Conservation (phyloP, 2,329 filamentous ascomycete species). For the Xylaria hypoxylon region DNA sequence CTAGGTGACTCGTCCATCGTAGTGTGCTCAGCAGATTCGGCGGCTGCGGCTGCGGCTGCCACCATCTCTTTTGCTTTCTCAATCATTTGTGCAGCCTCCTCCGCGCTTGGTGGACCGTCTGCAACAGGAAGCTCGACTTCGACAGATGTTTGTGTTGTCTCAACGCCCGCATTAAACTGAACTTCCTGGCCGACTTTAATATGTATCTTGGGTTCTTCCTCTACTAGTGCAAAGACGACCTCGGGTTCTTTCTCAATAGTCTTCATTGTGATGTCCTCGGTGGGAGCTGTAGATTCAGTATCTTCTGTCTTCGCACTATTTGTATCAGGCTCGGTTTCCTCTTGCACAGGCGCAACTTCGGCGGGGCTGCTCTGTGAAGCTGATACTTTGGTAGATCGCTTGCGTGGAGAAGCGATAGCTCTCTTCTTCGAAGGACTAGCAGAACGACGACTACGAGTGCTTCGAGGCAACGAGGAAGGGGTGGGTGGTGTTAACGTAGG, state of each 20-base stretch:
- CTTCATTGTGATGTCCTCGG: constrained; percentile 56
- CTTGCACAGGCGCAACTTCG: constrained; percentile 50
- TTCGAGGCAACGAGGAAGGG: constrained; percentile 58
- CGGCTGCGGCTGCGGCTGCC: constrained; percentile 74
- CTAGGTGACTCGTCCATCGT: constrained; percentile 49
- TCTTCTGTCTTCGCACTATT: constrained; percentile 61
- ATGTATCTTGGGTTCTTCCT: constrained; percentile 71
- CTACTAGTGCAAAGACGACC: constrained; percentile 62
- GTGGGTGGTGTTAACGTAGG: constrained; percentile 63
- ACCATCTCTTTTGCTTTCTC: constrained; percentile 91
- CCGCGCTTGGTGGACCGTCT: constrained; percentile 74
- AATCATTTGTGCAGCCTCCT: constrained; percentile 86
- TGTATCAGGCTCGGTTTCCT: constrained; percentile 45
- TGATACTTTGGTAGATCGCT: constrained; percentile 61
- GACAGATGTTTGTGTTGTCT: constrained; percentile 78
- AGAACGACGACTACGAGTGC: constrained; percentile 65
- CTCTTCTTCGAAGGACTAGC: constrained; percentile 69
- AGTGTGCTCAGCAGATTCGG: constrained; percentile 57
- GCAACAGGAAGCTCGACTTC: constrained; percentile 79
- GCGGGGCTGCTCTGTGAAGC: constrained; percentile 55
- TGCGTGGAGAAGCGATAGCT: constrained; percentile 64
- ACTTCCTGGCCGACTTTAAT: constrained; percentile 74
- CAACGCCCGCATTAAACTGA: constrained; percentile 64
- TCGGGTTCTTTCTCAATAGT: constrained; percentile 63
- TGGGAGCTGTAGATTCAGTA: constrained; percentile 58